Evolutionary conservation across 2,329 filamentous ascomycete species (phyloP).

Genomic region (Diaporthe helianthi): DNA sequence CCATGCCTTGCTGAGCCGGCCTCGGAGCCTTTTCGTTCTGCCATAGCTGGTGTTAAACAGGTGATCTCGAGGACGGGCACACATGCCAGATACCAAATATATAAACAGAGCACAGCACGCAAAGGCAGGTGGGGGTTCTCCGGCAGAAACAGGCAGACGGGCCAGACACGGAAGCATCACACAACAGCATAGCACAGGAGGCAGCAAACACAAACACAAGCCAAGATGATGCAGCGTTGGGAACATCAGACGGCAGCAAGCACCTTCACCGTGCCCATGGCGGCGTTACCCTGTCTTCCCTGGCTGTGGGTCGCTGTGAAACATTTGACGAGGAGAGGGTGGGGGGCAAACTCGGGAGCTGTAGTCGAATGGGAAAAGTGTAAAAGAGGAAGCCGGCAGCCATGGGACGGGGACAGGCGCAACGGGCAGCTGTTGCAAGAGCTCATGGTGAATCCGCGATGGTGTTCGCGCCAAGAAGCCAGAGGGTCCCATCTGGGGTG

Average conservation of each 20-base stretch:
- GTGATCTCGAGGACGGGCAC: conserved; percentile 15
- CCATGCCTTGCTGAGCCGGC: conserved; percentile 50
- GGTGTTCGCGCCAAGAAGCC: conserved; percentile 10
- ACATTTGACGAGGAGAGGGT: conserved; percentile 27
- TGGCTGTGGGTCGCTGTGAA: conserved; percentile 31
- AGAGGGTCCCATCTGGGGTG: conserved; percentile 19
- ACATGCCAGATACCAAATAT: conserved; percentile 29
- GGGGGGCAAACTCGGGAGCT: conserved; percentile 29
- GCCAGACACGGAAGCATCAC: conserved; percentile 29
- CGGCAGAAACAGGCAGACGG: conserved; percentile 15
- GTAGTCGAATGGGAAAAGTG: conserved; percentile 8
- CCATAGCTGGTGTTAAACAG: conserved; percentile 43
- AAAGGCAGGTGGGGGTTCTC: neutral
- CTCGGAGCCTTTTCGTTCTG: conserved; percentile 55
- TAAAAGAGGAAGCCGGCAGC: neutral
- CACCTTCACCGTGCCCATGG: conserved; percentile 27
- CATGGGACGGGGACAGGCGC: conserved; percentile 4
- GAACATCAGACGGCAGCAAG: conserved; percentile 29
- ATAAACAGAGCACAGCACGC: conserved; percentile 14
- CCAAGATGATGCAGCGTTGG: conserved; percentile 32
- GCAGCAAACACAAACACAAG: conserved; percentile 36
- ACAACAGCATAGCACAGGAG: conserved; percentile 34
- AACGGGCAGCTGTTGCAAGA: conserved; percentile 5
- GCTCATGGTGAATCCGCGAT: neutral
- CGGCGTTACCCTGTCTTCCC: conserved; percentile 29